Conservation (phyloP, 495 filamentous ascomycete genomes). For the Astrothelium subdiscretum region DNA sequence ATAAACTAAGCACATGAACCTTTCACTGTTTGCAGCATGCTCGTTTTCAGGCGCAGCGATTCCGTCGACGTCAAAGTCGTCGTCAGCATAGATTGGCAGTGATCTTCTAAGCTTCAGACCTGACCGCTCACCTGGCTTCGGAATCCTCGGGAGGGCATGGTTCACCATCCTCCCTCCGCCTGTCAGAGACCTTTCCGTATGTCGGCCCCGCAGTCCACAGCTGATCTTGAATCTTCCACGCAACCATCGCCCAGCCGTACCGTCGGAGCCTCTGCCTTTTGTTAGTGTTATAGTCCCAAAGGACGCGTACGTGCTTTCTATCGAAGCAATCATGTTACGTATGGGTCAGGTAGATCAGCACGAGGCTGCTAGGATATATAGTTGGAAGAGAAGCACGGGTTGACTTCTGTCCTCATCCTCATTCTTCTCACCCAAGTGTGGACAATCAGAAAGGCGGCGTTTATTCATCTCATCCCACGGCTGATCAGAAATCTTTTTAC, state of each 20-base stretch:
- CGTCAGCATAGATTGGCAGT: background rate
- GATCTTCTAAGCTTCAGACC: background rate
- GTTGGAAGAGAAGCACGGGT: background rate
- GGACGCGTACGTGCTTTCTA: background rate
- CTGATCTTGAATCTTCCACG: background rate
- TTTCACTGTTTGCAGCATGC: too few relatives aligned
- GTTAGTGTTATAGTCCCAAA: background rate
- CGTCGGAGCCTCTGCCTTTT: background rate
- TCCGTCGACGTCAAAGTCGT: background rate
- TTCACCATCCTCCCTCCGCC: background rate
- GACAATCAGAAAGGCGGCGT: background rate
- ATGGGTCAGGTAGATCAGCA: background rate
- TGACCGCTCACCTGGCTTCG: background rate
- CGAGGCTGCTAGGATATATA: background rate
- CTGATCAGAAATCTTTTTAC: background rate
- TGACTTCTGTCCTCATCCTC: background rate
- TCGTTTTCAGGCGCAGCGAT: too few relatives aligned
- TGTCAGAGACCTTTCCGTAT: background rate
- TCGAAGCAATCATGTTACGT: background rate
- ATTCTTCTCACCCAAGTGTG: background rate
- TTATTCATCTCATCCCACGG: background rate
- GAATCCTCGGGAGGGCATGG: background rate
- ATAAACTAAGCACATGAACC: too few relatives aligned
- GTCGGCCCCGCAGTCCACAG: background rate
- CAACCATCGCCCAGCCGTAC: background rate